Base-by-base conservation (phyloP, 352 stramenopile genomes). In the Phytophthora brassicae region DNA sequence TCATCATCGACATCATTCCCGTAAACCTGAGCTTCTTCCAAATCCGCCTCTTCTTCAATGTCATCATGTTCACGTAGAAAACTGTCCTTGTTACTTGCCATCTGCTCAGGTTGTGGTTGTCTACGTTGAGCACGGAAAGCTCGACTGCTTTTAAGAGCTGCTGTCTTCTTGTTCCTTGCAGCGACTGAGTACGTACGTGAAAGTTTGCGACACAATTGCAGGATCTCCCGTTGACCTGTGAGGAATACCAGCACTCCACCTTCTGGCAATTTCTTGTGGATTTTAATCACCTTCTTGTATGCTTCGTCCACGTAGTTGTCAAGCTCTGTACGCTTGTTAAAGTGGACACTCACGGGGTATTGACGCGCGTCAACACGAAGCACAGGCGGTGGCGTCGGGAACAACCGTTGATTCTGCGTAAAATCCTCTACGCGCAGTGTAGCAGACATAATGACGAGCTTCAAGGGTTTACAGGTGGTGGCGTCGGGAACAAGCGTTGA, bases 181-280 rank as follows among this genome's bases (percentile, higher is more conserved):
- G 61, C 52, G 8, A 72, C 56, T 1, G 72, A 77, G 63, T 88
- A 90, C 23, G 68, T 70, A 9, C 76, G 82, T 1, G 66, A 69
- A 6, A 95, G 71, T 60, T 91, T 86, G 8, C 80, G 77, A 51
- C 86, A 95, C n/a, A 97, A 78, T 56, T 96, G 85, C 17, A 91
- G 59, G 62, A 99, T 99, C 74, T 99, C 96, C 22, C 93, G 80
- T 73, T 98, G 95, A 14, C 97, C 97, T 5, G 97, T 99, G 0
- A 99, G 79, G 63, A 99, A 99, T 13, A 99, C 94, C 8, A 99
- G 83, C 35, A 99, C 92, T 11, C 94, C 97, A 39, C 97, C 97
- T 35, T 92, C 81, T 0, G 97, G 97, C n/a, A 99, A 79, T 64
- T 97, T 98, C 51, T 90, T 83, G 82, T 99, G 97, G 57, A 99